phyloP scores from a whole-genome alignment of 2,329 filamentous ascomycete species.

The Ustulina deusta region DNA sequence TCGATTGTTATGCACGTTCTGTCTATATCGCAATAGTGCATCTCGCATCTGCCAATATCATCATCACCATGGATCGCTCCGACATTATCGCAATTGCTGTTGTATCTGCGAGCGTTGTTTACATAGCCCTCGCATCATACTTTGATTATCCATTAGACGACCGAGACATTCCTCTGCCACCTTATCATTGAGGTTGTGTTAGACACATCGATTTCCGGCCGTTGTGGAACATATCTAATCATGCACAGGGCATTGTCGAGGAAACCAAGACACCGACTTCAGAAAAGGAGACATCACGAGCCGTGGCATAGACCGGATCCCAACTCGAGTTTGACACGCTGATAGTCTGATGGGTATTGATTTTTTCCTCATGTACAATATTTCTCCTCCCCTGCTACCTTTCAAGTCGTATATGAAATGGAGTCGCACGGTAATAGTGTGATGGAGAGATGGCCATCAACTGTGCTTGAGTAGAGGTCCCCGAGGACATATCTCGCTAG shows the following conservation, averaged over 20 bases:
- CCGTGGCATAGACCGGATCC: neutral
- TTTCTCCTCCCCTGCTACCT: neutral
- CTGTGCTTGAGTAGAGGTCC: conserved; percentile 9
- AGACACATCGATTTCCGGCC: neutral
- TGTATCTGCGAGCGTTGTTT: neutral
- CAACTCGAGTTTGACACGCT: neutral
- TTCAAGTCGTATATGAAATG: neutral
- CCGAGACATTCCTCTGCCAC: neutral
- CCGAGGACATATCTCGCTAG: neutral
- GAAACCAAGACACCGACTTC: neutral
- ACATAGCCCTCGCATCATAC: neutral
- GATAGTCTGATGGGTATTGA: conserved; percentile 19
- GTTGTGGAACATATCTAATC: neutral
- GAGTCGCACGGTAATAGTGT: neutral
- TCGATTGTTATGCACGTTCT: neutral
- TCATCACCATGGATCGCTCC: neutral
- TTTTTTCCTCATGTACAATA: conserved; percentile 10
- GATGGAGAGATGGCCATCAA: neutral
- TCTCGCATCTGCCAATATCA: too few relatives aligned
- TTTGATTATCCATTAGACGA: neutral
- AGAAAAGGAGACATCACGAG: neutral
- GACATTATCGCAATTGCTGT: neutral
- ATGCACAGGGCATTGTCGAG: neutral
- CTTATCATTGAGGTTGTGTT: neutral
- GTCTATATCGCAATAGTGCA: neutral